phyloP scores from a whole-genome alignment of 2,329 filamentous ascomycete species.

The Fusarium sp. region DNA sequence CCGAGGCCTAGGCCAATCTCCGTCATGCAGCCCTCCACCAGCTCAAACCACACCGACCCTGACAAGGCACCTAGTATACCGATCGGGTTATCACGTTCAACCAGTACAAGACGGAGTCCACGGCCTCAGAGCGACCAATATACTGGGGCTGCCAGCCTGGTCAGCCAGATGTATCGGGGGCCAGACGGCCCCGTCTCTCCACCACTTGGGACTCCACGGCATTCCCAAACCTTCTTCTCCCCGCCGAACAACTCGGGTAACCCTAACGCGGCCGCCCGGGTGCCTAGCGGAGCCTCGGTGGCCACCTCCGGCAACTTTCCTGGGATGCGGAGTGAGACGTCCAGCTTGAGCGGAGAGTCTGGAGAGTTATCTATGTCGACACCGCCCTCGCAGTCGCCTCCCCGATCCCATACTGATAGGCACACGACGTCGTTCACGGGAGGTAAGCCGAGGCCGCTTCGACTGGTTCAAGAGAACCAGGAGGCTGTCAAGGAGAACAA shows the following conservation, averaged over 20 bases:
- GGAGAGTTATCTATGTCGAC: constrained; percentile 59
- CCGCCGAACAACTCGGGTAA: constrained; percentile 63
- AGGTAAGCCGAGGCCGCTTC: constrained; percentile 83
- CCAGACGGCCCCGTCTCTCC: constrained; percentile 73
- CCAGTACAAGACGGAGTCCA: constrained; percentile 64
- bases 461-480: constrained; percentile 84
- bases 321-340: constrained; percentile 75
- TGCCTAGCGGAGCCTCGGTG: constrained; percentile 63
- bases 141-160: constrained; percentile 75
- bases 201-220: constrained; percentile 67
- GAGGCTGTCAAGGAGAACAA: constrained; percentile 67
- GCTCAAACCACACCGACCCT: constrained; percentile 70
- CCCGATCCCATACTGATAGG: constrained; percentile 64
- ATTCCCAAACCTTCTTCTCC: constrained; percentile 74
- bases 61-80: constrained; percentile 82
- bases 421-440: constrained; percentile 67
- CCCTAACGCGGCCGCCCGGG: constrained; percentile 63
- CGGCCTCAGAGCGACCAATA: constrained; percentile 75
- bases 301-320: constrained; percentile 73
- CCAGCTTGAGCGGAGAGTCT: constrained; percentile 76
- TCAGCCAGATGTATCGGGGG: constrained; percentile 91
- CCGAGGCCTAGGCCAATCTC: constrained; percentile 69
- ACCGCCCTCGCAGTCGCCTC: constrained; percentile 66
- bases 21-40: constrained; percentile 60
- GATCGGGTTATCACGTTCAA: constrained; percentile 68